Evolutionary conservation across 371 early-diverging fungal species (phyloP), one percentile per base, ranked within the genome.

Genomic region (Rhizopus arrhizus): DNA sequence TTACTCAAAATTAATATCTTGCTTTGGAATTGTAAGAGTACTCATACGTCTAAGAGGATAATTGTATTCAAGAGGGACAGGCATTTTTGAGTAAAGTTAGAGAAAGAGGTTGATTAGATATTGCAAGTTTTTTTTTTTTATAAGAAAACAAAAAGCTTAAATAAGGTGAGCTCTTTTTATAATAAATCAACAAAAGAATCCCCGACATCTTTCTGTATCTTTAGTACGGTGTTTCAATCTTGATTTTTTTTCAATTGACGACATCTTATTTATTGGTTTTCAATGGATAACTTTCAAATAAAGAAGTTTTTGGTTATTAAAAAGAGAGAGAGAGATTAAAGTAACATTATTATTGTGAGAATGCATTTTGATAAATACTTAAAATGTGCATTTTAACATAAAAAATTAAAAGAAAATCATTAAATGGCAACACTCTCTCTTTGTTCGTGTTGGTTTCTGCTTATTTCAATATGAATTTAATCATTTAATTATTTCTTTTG

Each of bases 1-100:
- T 53, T 62, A 65, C 57, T 59, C 59, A 62, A 67, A 59, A 31
- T 68, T 66, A 4, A 70, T 72, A 40, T 72, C 70, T 58, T 75
- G 73, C 32, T 73, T 74, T 2, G 74, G 74, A 29, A 74, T 65
- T 31, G 65, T 75, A 42, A 75, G 63, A n/a, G 70, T 72, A 57
- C 76, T 75, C 69, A 72, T 72, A 59, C 76, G 76, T 8, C 76
- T 68, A 49, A 68, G 53, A 34, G 66, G 66, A 51, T 35, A 62
- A 41, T 59, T 60, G 28, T 63, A 64, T 64, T 75, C 76, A 68
- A 72, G 62, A 57, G 76, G 76, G 15, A 66, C 69, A 55, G 76
- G 76, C 76, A 75, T 75, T 9, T 60, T 68, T 22, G 5, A 12
- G n/a, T 33, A n/a, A 35, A 43, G 31, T 9, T 16, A 15, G 22